Conservation (phyloP, 805 yeast genomes). For the Spathaspora arborariae region DNA sequence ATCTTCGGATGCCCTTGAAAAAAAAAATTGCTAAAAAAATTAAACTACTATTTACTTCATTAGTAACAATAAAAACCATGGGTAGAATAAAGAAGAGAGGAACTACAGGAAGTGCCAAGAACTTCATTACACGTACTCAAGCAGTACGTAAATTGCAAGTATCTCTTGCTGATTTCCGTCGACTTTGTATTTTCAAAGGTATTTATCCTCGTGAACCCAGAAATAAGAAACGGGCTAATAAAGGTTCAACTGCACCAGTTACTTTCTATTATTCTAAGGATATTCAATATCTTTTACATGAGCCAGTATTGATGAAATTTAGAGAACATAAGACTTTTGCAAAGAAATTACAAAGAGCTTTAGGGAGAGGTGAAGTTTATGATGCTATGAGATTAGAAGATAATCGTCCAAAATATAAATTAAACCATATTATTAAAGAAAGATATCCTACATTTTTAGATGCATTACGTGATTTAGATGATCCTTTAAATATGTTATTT, state of each 20-base stretch:
- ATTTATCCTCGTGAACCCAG: conserved; percentile 96
- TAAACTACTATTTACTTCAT: background rate
- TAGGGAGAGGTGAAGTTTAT: conserved; percentile 87
- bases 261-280: conserved; percentile 94
- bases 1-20: background rate
- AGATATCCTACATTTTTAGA: conserved; percentile 92
- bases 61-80: conserved; percentile 22
- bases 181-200: conserved; percentile 96
- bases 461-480: conserved; percentile 91
- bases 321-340: conserved; percentile 95
- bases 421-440: conserved; percentile 90
- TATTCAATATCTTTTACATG: conserved; percentile 91
- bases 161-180: conserved; percentile 92
- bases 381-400: conserved; percentile 84
- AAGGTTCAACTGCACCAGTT: conserved; percentile 94
- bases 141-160: conserved; percentile 91
- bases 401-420: conserved; percentile 76
- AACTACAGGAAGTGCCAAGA: conserved; percentile 83
- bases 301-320: conserved; percentile 86
- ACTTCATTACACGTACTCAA: conserved; percentile 89
- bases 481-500: conserved; percentile 92
- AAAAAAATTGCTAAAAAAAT: background rate
- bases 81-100: conserved; percentile 80
- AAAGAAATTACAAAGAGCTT: conserved; percentile 80
- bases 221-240: conserved; percentile 93